Evolutionary conservation across 768 basidiomycete genomes (phyloP).

Genomic region (Suillus alpinus): DNA sequence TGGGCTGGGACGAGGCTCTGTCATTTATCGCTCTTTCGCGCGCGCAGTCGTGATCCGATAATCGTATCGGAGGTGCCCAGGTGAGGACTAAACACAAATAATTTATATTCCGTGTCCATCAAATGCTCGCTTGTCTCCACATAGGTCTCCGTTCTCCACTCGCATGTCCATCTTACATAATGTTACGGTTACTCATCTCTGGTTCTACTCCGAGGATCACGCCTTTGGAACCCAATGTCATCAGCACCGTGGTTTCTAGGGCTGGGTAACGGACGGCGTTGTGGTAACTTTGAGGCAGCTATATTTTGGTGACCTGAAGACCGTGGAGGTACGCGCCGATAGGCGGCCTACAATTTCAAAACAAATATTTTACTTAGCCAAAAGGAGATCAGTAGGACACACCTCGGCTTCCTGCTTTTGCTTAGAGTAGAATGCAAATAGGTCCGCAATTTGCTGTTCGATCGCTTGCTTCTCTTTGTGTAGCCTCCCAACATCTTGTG

Average conservation of each 20-base stretch:
- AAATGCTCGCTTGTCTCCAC: too few species aligned
- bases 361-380: background rate
- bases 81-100: background rate
- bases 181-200: background rate
- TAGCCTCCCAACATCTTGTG: slow-evolving; percentile 67
- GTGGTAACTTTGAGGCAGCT: slow-evolving; percentile 17
- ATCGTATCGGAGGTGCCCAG: background rate
- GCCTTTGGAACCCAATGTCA: background rate
- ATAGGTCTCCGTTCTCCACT: background rate
- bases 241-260: slow-evolving; percentile 14
- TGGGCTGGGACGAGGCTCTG: slow-evolving; percentile 62
- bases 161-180: background rate
- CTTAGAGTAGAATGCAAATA: slow-evolving; percentile 71
- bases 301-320: slow-evolving; percentile 22
- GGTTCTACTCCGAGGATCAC: background rate
- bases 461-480: slow-evolving; percentile 63
- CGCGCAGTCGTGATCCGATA: background rate
- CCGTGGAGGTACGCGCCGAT: slow-evolving; percentile 21
- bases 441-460: slow-evolving; percentile 69
- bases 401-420: slow-evolving; percentile 47
- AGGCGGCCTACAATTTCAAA: slow-evolving; percentile 17
- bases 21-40: slow-evolving; percentile 23
- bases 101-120: background rate
- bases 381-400: slow-evolving; percentile 6
- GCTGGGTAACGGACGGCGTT: slow-evolving; percentile 28